Conservation (phyloP, 129 eudicot species). For the Daucus carota region DH1_v3.0 NC_030383.2:11688001-11688500, state of each 20-base stretch:
- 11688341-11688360: too few relatives aligned
- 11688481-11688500: too few relatives aligned
- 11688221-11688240: background rate
- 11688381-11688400: too few relatives aligned
- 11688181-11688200: slow-evolving; percentile 44
- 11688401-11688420: too few relatives aligned
- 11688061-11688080: background rate
- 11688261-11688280: background rate
- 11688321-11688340: too few relatives aligned
- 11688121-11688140: background rate
- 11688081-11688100: background rate
- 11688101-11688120: background rate
- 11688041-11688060: slow-evolving; percentile 24
- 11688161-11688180: slow-evolving; percentile 24
- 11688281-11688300: too few relatives aligned
- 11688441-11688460: too few relatives aligned
- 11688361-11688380: too few relatives aligned
- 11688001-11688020: slow-evolving; percentile 36
- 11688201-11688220: background rate
- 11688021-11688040: slow-evolving; percentile 22
- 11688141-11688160: slow-evolving; percentile 27
- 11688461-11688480: too few relatives aligned
- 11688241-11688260: background rate
- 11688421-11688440: too few relatives aligned
- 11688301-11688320: too few relatives aligned